Evolutionary conservation across 2,329 filamentous ascomycete genomes (phyloP).

Genomic region (Juglanconis juglandina): DNA sequence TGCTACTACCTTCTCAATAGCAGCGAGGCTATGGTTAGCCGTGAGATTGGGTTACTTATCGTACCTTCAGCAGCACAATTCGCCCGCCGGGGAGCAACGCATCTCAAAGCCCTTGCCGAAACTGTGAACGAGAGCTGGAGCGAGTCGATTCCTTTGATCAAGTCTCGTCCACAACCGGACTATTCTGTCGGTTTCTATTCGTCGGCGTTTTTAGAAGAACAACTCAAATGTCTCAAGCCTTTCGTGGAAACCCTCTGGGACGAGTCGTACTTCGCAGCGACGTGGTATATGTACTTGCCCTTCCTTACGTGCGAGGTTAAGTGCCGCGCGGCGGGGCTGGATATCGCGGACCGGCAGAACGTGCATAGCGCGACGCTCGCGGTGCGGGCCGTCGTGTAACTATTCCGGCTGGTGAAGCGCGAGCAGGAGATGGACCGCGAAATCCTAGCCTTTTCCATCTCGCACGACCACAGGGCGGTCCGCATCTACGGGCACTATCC

Average conservation of each 20-base stretch:
- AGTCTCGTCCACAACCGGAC: slow-evolving; percentile 39
- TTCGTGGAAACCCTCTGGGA: neutral
- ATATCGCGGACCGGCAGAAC: slow-evolving; percentile 38
- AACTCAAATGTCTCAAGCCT: neutral
- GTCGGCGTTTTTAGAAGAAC: slow-evolving; percentile 32
- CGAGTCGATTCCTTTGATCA: slow-evolving; percentile 34
- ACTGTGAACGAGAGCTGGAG: slow-evolving; percentile 42
- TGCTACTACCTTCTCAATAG: neutral
- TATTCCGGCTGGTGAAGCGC: slow-evolving; percentile 34
- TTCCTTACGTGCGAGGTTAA: slow-evolving; percentile 49
- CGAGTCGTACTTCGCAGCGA: neutral
- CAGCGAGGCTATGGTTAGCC: neutral
- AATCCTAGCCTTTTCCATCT: slow-evolving; percentile 25
- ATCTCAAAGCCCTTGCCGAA: slow-evolving; percentile 34
- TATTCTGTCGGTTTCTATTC: slow-evolving; percentile 27
- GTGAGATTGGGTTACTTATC: neutral
- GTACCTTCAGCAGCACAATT: neutral
- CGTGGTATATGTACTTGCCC: slow-evolving; percentile 43
- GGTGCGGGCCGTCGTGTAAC: slow-evolving; percentile 34
- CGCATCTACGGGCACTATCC: slow-evolving; percentile 41
- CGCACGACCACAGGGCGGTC: slow-evolving; percentile 30
- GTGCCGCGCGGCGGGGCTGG: slow-evolving; percentile 34
- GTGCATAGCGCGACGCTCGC: slow-evolving; percentile 39
- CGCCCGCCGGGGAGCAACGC: slow-evolving; percentile 18
- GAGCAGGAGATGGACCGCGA: slow-evolving; percentile 37